Conservation (phyloP, 768 basidiomycete genomes). For the Serendipita indica region DNA sequence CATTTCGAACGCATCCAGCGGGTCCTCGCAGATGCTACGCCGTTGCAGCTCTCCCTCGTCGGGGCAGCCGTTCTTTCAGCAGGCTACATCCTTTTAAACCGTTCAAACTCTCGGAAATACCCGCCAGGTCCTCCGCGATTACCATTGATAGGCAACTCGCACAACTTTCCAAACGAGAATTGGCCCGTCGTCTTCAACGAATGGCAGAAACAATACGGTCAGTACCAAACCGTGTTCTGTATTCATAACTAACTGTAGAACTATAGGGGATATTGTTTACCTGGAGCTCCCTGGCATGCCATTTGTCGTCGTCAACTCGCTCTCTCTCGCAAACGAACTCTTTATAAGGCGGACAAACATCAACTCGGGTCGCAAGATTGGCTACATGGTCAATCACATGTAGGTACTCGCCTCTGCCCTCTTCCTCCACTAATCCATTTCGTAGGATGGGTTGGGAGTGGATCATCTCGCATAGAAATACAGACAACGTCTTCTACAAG, state of each 20-base stretch:
- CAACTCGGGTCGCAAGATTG: not conserved
- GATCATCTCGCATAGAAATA: not conserved
- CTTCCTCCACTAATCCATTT: not conserved
- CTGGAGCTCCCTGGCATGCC: not conserved
- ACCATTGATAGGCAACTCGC: not conserved
- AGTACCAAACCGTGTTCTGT: not conserved
- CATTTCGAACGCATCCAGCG: too few relatives aligned
- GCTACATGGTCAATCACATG: not conserved
- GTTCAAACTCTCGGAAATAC: too few relatives aligned
- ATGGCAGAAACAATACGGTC: not conserved
- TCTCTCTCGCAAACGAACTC: not conserved
- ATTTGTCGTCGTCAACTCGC: not conserved
- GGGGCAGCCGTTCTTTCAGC: too few relatives aligned
- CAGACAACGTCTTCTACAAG: not conserved
- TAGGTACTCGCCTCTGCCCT: not conserved
- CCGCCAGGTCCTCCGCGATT: not conserved
- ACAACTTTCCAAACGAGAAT: not conserved
- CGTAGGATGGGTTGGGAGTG: not conserved
- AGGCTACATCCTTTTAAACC: too few relatives aligned
- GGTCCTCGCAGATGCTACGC: too few relatives aligned
- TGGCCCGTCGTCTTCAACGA: not conserved
- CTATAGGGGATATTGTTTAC: not conserved
- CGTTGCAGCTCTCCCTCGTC: too few relatives aligned
- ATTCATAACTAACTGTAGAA: not conserved
- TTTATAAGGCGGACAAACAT: not conserved